Evolutionary conservation across 2,329 filamentous ascomycete species (phyloP).

Genomic region (Penicillium sp.): DNA sequence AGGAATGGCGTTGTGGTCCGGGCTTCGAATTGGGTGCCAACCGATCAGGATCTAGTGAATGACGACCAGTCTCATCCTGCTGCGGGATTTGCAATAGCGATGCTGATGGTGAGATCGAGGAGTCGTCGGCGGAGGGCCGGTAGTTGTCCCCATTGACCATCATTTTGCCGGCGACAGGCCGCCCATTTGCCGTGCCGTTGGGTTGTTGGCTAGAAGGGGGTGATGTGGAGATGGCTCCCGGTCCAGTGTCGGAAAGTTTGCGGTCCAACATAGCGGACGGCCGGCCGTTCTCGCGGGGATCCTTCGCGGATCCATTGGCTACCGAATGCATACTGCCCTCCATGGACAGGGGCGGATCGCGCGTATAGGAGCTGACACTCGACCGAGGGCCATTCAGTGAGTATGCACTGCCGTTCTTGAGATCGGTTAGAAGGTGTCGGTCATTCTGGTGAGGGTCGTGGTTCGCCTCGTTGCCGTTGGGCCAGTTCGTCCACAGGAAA

Average conservation of each 20-base stretch:
- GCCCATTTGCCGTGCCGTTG: conserved; percentile 28
- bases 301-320: conserved; percentile 35
- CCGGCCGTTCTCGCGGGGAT: conserved; percentile 33
- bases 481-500: conserved; percentile 49
- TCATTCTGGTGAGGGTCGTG: conserved; percentile 41
- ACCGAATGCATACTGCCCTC: conserved; percentile 52
- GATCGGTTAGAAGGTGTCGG: conserved; percentile 38
- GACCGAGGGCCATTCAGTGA: conserved; percentile 59
- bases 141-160: conserved; percentile 35
- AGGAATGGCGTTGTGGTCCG: conserved; percentile 39
- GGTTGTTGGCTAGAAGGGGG: conserved; percentile 27
- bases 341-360: conserved; percentile 42
- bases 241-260: conserved; percentile 31
- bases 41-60: conserved; percentile 33
- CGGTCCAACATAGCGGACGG: conserved; percentile 31
- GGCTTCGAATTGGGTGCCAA: conserved; percentile 30
- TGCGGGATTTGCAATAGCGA: conserved; percentile 37
- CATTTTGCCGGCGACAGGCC: conserved; percentile 29
- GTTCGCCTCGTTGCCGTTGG: conserved; percentile 42
- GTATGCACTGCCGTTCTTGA: conserved; percentile 58
- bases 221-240: conserved; percentile 27
- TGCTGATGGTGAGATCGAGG: conserved; percentile 28
- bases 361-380: conserved; percentile 44
- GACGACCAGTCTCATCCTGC: conserved; percentile 33
- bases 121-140: conserved; percentile 34